phyloP scores from a whole-genome alignment of 2,329 filamentous ascomycete genomes.

The Graphiopsis chlorocephala region DNA sequence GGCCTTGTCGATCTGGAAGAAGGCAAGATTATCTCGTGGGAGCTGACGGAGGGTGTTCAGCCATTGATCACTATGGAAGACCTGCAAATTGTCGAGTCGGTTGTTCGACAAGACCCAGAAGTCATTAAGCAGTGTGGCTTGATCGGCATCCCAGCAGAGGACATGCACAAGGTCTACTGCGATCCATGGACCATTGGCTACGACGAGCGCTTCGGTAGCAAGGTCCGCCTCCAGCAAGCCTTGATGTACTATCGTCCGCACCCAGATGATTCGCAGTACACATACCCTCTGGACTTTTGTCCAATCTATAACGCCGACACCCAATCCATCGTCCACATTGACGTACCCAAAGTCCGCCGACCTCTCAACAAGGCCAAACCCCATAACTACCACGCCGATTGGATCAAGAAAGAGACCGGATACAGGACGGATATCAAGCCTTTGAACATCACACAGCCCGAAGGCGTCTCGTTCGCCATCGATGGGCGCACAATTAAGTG shows the following conservation, averaged over 20 bases:
- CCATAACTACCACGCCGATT: slow-evolving; percentile 75
- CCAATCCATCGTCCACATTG: slow-evolving; percentile 75
- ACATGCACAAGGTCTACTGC: slow-evolving; percentile 96
- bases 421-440: slow-evolving; percentile 79
- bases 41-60: slow-evolving; percentile 71
- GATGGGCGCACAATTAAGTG: slow-evolving; percentile 72
- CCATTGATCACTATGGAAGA: slow-evolving; percentile 93
- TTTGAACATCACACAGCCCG: slow-evolving; percentile 81
- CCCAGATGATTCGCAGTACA: slow-evolving; percentile 83
- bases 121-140: slow-evolving; percentile 89
- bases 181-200: slow-evolving; percentile 96
- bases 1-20: slow-evolving; percentile 72
- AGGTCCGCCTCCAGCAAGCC: slow-evolving; percentile 79
- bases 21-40: slow-evolving; percentile 69
- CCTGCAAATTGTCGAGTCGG: slow-evolving; percentile 72
- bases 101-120: slow-evolving; percentile 73
- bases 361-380: slow-evolving; percentile 69
- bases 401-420: slow-evolving; percentile 70
- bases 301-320: slow-evolving; percentile 85
- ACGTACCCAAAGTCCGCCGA: slow-evolving; percentile 73
- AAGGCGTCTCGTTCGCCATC: slow-evolving; percentile 82
- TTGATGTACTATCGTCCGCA: slow-evolving; percentile 93
- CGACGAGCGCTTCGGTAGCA: slow-evolving; percentile 81
- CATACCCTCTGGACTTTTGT: slow-evolving; percentile 88
- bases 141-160: slow-evolving; percentile 72